Base-by-base conservation (phyloP, 2,329 filamentous ascomycete species). In the Colletotrichum sublineola region DNA sequence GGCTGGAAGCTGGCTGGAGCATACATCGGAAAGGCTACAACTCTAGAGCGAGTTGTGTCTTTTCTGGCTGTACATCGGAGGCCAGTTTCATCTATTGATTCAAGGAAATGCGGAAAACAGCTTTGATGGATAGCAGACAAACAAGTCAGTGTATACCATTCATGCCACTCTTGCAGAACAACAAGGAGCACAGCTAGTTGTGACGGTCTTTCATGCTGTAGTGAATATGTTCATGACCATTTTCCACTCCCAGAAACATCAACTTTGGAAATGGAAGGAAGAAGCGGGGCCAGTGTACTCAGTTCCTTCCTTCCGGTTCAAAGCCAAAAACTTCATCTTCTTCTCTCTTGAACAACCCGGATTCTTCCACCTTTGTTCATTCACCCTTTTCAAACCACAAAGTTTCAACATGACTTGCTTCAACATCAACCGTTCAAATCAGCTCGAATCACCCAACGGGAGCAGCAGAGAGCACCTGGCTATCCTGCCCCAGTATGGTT, bases 31-130 rank as follows among this genome's bases (percentile, higher is more conserved):
- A 11, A 11, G n/a, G 20, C 8, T n/a, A 9, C 5, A 8, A 11
- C 8, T 4, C 44, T n/a, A 1, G 1, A 24, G 20, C 8, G 1
- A 11, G 20, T 24, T 11, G n/a, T 24, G 20, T 11, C 9, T 1
- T n/a, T 24, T 24, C 6, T 48, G 8, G 9, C 46, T 24, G 20
- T 2, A 2, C 2, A 12, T 12, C 12, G 8, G 9, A 15, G 24
- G 20, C 4, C 3, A 8, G 3, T 48, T 48, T 12, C 20, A 5
- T 11, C 9, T 3, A 12, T 24, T n/a, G 20, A n/a, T 48, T 8
- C 3, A 46, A 46, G 18, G 18, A 46, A 46, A n/a, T 46, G 18
- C 8, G 7, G 20, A 11, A 11, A 48, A 12, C 20, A 4, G 46
- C 46, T n/a, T 48, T 48, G 44, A n/a, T 46, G 7, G 18, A 44